Base-by-base conservation (phyloP, 2,329 filamentous ascomycete species). In the Leptographium flavum region DNA sequence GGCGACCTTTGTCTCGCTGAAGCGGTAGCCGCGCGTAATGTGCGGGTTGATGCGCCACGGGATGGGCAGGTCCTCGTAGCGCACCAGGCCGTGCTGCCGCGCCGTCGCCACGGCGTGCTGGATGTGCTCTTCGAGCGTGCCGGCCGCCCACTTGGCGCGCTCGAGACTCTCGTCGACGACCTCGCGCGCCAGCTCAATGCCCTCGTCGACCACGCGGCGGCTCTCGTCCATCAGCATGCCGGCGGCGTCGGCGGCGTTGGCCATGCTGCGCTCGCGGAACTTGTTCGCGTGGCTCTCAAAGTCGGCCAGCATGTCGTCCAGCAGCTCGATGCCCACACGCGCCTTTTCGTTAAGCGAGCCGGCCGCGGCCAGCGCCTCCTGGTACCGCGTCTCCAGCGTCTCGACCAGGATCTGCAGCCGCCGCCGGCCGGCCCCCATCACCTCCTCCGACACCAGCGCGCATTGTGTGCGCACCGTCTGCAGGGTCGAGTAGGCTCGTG, bases 31-130 rank as follows among this genome's bases (percentile, higher is more conserved):
- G 45, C 76, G 78, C 43, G 80, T 70, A 58, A 98, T 96, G 63
- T 98, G 87, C 2, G 88, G 87, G 63, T 98, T 98, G 57, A 94
- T 82, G 49, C 84, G 76, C 92, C 92, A 98, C 0, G 92, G 92
- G 32, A 83, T 70, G 2, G 92, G 92, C 5, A 98, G 71, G 56
- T 95, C 87, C 39, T 94, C 79, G 64, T 96, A 98, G 49, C 75
- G 74, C 53, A 98, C 83, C 14, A 95, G 71, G 40, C 88, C 86
- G 42, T 86, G 74, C 58, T 93, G 81, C 53, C 82, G 75, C 25
- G 88, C 87, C 47, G 79, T 72, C 19, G 68, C 56, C 46, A 94
- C 77, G 13, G 92, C 90, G 45, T 75, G 73, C 54, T 90, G 82
- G 35, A 98, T 81, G 51, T 84, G 86, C 52, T 92, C 83, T 55